Evolutionary conservation across 2,329 filamentous ascomycete species (phyloP).

Genomic region (Phyllosticta citrichinensis): DNA sequence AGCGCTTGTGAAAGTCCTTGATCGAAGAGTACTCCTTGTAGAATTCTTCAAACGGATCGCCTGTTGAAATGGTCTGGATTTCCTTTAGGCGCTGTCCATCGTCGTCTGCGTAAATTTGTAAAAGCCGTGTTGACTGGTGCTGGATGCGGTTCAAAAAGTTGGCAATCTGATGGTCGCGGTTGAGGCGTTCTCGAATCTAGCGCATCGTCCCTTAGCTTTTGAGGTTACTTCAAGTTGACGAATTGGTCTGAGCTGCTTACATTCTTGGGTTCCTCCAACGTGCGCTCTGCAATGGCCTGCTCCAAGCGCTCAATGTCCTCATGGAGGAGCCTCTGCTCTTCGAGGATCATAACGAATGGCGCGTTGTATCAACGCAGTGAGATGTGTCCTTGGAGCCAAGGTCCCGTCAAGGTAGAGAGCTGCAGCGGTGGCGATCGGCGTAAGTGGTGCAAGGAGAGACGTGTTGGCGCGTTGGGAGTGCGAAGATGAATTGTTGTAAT

Average conservation of each 20-base stretch:
- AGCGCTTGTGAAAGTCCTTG: slow-evolving; percentile 79
- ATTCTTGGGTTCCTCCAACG: slow-evolving; percentile 79
- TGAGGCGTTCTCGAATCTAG: slow-evolving; percentile 78
- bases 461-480: neutral
- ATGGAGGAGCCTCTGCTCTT: slow-evolving; percentile 88
- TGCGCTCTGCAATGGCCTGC: slow-evolving; percentile 82
- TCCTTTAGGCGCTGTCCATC: slow-evolving; percentile 64
- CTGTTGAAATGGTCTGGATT: slow-evolving; percentile 71
- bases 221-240: neutral
- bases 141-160: slow-evolving; percentile 83
- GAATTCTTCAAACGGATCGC: slow-evolving; percentile 84
- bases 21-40: slow-evolving; percentile 74
- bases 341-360: slow-evolving; percentile 57
- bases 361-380: neutral
- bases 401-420: neutral
- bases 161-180: slow-evolving; percentile 83
- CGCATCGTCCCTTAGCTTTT: slow-evolving; percentile 6
- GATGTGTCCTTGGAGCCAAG: neutral
- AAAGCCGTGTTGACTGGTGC: slow-evolving; percentile 67
- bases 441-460: neutral
- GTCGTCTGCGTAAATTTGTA: slow-evolving; percentile 76
- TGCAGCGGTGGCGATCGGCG: neutral
- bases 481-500: neutral
- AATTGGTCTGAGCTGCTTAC: slow-evolving; percentile 40
- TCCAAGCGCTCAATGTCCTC: slow-evolving; percentile 96